Conservation (phyloP, 257 asterid genomes). For the Ajuga chamaepitys region DNA sequence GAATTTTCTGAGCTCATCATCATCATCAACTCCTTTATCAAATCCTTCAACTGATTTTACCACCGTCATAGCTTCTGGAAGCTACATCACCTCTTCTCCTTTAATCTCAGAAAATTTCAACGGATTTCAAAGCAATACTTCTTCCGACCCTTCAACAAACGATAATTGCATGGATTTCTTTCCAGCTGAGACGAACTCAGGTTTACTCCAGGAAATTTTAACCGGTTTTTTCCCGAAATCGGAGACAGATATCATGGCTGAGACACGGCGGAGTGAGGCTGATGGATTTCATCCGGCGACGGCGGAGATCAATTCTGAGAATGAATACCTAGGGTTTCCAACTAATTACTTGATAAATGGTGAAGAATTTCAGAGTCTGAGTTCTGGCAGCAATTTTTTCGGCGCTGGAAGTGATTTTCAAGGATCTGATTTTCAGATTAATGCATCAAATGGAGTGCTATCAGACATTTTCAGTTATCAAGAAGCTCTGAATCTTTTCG, state of each 20-base stretch:
- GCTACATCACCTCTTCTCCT: neutral
- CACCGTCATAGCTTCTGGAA: neutral
- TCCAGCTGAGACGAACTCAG: constrained; percentile 34
- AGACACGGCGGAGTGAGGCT: neutral
- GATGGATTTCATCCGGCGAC: neutral
- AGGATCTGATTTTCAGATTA: neutral
- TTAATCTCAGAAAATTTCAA: neutral
- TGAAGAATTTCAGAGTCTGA: constrained; percentile 1
- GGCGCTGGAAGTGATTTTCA: constrained; percentile 6
- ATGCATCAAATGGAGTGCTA: constrained; percentile 11
- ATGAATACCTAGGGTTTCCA: neutral
- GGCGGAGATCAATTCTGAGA: neutral
- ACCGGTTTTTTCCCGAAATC: constrained; percentile 29
- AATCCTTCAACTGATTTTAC: neutral
- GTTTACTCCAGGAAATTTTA: constrained; percentile 32
- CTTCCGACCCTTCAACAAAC: neutral
- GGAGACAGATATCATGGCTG: neutral
- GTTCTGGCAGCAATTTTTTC: neutral
- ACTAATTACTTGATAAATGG: neutral
- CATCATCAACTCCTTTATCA: constrained; percentile 2
- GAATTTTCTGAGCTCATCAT: neutral
- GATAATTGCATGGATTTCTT: constrained; percentile 47
- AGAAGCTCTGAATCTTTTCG: constrained; percentile 20
- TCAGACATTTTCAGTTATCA: constrained; percentile 27
- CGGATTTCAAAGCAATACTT: neutral